These are phyloP conservation scores for Leccinum aurantiacum DNA, from an alignment of 768 basidiomycete genomes.

Conservation along the genomic window DNA sequence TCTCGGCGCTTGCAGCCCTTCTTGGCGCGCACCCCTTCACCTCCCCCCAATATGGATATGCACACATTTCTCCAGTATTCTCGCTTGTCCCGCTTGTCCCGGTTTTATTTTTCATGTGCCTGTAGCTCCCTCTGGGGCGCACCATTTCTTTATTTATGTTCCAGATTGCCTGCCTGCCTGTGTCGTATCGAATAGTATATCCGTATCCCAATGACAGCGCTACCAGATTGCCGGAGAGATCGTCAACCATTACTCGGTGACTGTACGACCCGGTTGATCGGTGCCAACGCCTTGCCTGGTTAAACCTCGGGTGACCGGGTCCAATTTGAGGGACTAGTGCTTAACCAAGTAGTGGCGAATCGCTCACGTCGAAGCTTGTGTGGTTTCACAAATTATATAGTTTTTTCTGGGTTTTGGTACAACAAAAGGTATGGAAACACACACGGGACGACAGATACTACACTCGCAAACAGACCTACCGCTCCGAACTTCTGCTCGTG, in stretches of 20 bases:
- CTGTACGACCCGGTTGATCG: too few relatives aligned
- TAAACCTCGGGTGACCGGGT: too few relatives aligned
- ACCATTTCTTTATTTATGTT: not conserved
- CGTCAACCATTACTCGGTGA: too few relatives aligned
- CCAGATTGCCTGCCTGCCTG: not conserved
- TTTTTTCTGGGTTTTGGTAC: slow-evolving; percentile 14
- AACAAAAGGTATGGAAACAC: slow-evolving; percentile 9
- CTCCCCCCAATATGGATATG: not conserved
- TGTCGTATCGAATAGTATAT: not conserved
- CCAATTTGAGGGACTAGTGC: too few relatives aligned
- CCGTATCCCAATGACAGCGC: too few relatives aligned
- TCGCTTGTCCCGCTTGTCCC: too few relatives aligned
- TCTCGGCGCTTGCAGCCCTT: not conserved
- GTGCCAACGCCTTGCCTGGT: too few relatives aligned
- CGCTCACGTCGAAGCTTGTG: not conserved
- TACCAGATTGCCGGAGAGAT: too few relatives aligned
- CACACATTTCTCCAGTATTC: too few relatives aligned
- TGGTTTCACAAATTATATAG: not conserved
- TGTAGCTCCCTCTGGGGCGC: not conserved
- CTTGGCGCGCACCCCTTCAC: not conserved
- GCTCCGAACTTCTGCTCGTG: slow-evolving; percentile 11
- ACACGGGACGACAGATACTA: slow-evolving; percentile 5
- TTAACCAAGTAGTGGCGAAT: too few relatives aligned
- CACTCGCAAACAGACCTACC: slow-evolving; percentile 9
- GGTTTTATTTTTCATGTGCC: too few relatives aligned